Conservation (phyloP, 1,284 basidiomycete species). For the Ustilago loliicola region DNA sequence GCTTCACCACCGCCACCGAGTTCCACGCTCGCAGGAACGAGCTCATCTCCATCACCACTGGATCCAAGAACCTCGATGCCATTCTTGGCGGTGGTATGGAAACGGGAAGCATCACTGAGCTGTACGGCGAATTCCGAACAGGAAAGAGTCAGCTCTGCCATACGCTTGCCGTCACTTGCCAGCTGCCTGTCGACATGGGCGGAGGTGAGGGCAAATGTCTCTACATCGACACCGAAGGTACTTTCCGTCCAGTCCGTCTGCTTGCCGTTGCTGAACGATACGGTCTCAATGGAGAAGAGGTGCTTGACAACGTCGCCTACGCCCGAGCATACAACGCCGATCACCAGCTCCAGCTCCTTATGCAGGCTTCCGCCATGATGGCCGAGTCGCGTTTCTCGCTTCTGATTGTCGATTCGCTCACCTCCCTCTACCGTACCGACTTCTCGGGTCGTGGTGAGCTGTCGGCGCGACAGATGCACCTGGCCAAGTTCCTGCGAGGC, state of each 20-base stretch:
- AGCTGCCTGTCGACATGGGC: constrained; percentile 94
- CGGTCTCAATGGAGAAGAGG: constrained; percentile 96
- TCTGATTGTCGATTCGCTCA: constrained; percentile 96
- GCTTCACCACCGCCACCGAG: constrained; percentile 98
- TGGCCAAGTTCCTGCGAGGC: constrained; percentile 96
- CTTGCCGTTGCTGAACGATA: constrained; percentile 95
- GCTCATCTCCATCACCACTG: constrained; percentile 95
- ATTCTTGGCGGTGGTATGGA: constrained; percentile 97
- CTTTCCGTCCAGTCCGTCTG: constrained; percentile 95
- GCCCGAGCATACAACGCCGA: constrained; percentile 99
- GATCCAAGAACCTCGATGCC: constrained; percentile 94
- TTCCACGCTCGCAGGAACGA: constrained; percentile 93
- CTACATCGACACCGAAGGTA: constrained; percentile 99
- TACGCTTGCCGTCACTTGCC: constrained; percentile 97
- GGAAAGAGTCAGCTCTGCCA: constrained; percentile 99
- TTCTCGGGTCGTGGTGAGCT: constrained; percentile 96
- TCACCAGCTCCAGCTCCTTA: constrained; percentile 91
- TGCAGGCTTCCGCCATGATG: constrained; percentile 88
- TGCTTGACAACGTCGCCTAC: constrained; percentile 98
- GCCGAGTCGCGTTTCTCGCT: constrained; percentile 84
- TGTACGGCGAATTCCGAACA: constrained; percentile 98
- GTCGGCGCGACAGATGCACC: constrained; percentile 92
- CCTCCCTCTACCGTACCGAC: constrained; percentile 94
- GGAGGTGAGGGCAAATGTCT: constrained; percentile 99
- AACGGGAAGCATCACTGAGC: constrained; percentile 97